phyloP scores from a whole-genome alignment of 148 eudicot genomes.

The Spergularia bocconei region DNA sequence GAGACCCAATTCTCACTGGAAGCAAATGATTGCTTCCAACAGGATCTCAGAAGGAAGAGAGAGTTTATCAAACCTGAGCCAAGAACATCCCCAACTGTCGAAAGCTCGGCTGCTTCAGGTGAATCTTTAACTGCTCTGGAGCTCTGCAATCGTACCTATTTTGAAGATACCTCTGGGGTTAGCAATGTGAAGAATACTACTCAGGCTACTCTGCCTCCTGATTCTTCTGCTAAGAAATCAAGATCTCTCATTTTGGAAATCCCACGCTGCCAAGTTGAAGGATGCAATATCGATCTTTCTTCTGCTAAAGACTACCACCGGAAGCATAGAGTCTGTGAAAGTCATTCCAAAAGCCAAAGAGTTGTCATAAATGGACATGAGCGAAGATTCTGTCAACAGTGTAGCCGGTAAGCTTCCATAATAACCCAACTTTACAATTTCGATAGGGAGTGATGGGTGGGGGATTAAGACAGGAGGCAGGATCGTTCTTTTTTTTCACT shows the following conservation, averaged over 20 bases:
- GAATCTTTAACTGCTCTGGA: constrained; percentile 81
- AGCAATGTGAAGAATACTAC: constrained; percentile 38
- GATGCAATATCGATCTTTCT: constrained; percentile 80
- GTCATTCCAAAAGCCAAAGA: constrained; percentile 72
- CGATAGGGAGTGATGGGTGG: too few species aligned
- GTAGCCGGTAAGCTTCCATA: constrained; percentile 70
- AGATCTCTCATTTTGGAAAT: constrained; percentile 41
- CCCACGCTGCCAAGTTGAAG: constrained; percentile 81
- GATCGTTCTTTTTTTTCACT: background rate
- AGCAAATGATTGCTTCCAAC: constrained; percentile 40
- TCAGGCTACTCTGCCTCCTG: constrained; percentile 37
- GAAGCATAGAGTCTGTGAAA: constrained; percentile 81
- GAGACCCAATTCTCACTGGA: constrained; percentile 40
- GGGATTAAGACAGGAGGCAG: too few species aligned
- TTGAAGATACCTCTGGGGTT: constrained; percentile 51
- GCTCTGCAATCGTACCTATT: constrained; percentile 80
- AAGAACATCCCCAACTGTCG: constrained; percentile 42
- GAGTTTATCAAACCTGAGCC: constrained; percentile 40
- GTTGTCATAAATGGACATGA: constrained; percentile 75
- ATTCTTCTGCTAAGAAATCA: constrained; percentile 45
- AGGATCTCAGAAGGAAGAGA: constrained; percentile 39
- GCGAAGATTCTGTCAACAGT: constrained; percentile 95
- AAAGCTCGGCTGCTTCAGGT: constrained; percentile 63
- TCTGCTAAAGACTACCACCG: constrained; percentile 85
- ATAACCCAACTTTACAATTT: too few species aligned